Evolutionary conservation across 768 basidiomycete species (phyloP).

Genomic region (Russula sp.): DNA sequence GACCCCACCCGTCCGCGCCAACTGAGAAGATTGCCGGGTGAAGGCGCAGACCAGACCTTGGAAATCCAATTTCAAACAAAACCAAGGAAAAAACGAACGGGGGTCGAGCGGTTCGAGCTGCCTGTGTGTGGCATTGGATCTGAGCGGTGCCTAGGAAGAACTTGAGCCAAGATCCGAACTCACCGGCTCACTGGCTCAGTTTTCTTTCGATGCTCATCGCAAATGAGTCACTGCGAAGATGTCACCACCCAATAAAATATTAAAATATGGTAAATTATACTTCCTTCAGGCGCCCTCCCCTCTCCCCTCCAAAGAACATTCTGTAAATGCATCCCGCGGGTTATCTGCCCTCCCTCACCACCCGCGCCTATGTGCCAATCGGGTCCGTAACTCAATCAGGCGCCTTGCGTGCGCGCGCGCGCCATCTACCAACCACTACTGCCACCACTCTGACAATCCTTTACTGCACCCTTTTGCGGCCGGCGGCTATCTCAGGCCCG

Average conservation of each 20-base stretch:
- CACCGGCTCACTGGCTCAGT: slow-evolving; percentile 4
- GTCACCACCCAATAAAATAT: neutral
- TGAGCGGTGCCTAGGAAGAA: slow-evolving; percentile 15
- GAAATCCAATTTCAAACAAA: slow-evolving; percentile 10
- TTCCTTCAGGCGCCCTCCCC: neutral
- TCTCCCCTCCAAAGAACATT: no score
- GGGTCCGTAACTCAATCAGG: neutral
- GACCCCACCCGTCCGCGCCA: no score
- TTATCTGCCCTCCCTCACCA: neutral
- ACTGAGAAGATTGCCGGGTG: slow-evolving; percentile 17
- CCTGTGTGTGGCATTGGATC: neutral
- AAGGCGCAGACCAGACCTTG: neutral
- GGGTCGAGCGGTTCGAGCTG: slow-evolving; percentile 14
- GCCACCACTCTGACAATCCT: no score
- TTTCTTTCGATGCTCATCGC: neutral
- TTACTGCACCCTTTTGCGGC: neutral
- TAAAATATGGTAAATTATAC: neutral
- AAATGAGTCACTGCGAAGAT: slow-evolving; percentile 13
- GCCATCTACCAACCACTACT: neutral
- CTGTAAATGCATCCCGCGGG: neutral
- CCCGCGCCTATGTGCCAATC: neutral
- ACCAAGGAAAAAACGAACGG: neutral
- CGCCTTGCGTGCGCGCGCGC: slow-evolving; percentile 4
- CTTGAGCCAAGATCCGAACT: slow-evolving; percentile 20
- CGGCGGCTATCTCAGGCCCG: neutral